These are phyloP conservation scores for Vitellaria paradoxa DNA, from an alignment of 179 eudicot species.

Conservation along the genomic window DNA sequence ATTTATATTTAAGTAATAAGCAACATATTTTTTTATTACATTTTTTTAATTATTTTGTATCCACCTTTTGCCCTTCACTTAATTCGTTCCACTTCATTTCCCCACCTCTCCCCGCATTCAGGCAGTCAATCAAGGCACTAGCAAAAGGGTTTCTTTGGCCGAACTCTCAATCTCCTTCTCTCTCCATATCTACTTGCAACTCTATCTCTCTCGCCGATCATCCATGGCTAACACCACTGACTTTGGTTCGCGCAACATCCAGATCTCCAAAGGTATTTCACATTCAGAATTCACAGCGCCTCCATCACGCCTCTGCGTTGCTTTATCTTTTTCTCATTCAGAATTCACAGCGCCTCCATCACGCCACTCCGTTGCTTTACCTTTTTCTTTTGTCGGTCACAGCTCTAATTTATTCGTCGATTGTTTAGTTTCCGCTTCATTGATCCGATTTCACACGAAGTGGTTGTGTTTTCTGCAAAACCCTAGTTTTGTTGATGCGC, in stretches of 20 bases:
- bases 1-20: too few species aligned
- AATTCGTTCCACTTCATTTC: neutral
- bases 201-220: constrained; percentile 24
- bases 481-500: too few species aligned
- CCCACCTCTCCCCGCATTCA: constrained; percentile 10
- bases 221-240: constrained; percentile 46
- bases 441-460: neutral
- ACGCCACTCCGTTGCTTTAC: neutral
- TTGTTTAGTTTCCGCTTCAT: neutral
- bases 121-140: constrained; percentile 20
- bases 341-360: too few species aligned
- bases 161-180: neutral
- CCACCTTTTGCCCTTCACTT: constrained; percentile 15
- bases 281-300: too few species aligned
- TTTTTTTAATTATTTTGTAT: too few species aligned
- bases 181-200: neutral
- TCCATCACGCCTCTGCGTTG: neutral
- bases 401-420: neutral
- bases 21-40: too few species aligned
- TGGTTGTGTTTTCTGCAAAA: too few species aligned
- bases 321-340: too few species aligned
- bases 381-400: too few species aligned
- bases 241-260: constrained; percentile 44
- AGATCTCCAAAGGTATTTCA: constrained; percentile 57
- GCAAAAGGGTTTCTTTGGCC: constrained; percentile 24